Percentiles rank a stretch among this genome's conserved stretches.
These are phyloP conservation scores for Ashbya aceris DNA, from an alignment of 1,139 yeast species.

Conservation along the genomic window DNA sequence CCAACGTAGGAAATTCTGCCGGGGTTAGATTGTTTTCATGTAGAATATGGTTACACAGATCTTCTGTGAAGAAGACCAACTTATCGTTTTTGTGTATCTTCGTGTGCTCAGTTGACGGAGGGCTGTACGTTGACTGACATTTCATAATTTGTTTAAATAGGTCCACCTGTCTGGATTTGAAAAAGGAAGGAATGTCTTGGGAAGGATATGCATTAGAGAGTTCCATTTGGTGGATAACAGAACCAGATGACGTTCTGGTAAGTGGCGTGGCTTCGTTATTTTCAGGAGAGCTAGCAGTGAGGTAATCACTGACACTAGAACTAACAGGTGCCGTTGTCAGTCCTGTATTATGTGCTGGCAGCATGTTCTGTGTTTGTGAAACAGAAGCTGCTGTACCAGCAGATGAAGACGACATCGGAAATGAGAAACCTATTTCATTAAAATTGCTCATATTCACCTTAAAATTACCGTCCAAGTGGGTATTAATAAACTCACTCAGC, in stretches of 20 bases:
- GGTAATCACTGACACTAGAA: background rate
- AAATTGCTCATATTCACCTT: constrained; percentile 32
- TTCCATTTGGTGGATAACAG: too few relatives aligned
- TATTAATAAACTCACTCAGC: constrained; percentile 57
- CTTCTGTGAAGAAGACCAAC: constrained; percentile 36
- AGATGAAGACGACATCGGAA: constrained; percentile 10
- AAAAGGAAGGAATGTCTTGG: constrained; percentile 28
- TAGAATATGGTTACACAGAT: constrained; percentile 47
- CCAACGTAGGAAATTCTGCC: constrained; percentile 62
- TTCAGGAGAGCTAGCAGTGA: background rate
- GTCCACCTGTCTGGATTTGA: constrained; percentile 53
- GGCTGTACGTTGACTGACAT: constrained; percentile 5
- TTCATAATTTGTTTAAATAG: constrained; percentile 38
- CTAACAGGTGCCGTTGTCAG: background rate
- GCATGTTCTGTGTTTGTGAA: background rate
- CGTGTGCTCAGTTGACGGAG: constrained; percentile 2
- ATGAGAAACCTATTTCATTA: constrained; percentile 45
- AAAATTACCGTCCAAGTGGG: constrained; percentile 47
- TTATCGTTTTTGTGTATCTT: constrained; percentile 6
- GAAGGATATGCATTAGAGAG: constrained; percentile 1
- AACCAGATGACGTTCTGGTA: too few relatives aligned
- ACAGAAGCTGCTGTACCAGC: constrained; percentile 3
- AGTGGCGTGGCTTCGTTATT: background rate
- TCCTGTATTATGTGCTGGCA: background rate
- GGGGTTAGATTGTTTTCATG: constrained; percentile 40